Evolutionary conservation across 202 grass and related monocot species (phyloP).

Genomic region (Alloteropsis angusta): DNA sequence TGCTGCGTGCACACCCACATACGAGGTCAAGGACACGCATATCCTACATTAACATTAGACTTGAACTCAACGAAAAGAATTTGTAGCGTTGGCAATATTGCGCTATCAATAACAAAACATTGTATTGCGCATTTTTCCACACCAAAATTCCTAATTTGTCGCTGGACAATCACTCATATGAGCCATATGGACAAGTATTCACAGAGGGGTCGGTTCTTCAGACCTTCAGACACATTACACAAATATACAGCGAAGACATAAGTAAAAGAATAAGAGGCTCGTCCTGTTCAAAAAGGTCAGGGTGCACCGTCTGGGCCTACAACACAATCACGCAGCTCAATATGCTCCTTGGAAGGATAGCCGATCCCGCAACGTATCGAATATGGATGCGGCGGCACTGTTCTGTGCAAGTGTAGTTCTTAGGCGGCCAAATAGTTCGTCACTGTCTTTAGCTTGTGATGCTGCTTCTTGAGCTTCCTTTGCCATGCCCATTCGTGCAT

Average conservation of each 20-base stretch:
- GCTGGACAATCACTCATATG: too few relatives aligned
- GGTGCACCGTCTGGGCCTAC: not conserved
- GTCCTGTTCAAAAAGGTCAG: not conserved
- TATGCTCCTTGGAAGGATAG: constrained; percentile 78
- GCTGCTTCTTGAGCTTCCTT: constrained; percentile 79
- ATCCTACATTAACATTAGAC: too few relatives aligned
- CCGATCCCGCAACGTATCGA: constrained; percentile 78
- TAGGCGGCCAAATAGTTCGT: constrained; percentile 70
- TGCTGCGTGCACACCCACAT: too few relatives aligned
- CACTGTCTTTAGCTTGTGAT: constrained; percentile 75
- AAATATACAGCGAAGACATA: not conserved
- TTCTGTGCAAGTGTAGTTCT: constrained; percentile 73
- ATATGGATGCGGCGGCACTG: constrained; percentile 56
- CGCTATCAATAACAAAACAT: too few relatives aligned
- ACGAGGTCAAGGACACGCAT: too few relatives aligned
- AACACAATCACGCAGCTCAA: constrained; percentile 11
- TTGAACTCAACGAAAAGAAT: too few relatives aligned
- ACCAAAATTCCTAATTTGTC: not conserved
- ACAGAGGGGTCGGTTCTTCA: not conserved
- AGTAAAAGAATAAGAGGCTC: not conserved
- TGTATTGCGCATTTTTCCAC: not conserved
- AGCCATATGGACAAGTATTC: constrained; percentile 22
- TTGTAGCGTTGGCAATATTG: not conserved
- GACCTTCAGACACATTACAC: too few relatives aligned
- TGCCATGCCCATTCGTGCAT: constrained; percentile 72